Evolutionary conservation across 2,329 filamentous ascomycete genomes (phyloP).

Genomic region (Xylaria polymorpha): DNA sequence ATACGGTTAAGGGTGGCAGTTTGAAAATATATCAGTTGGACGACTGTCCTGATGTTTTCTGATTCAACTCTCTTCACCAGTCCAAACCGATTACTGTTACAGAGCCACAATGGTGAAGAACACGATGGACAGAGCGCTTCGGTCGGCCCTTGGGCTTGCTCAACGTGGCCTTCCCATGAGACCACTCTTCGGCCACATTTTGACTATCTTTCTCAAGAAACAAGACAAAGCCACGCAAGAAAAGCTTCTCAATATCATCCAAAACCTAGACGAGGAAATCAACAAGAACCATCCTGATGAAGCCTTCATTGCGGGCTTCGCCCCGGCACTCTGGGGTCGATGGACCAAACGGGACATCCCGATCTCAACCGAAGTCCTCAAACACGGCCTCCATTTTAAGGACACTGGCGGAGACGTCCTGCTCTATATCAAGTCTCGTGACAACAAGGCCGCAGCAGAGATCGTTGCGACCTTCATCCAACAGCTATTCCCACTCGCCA

Average conservation of each 20-base stretch:
- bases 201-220: slow-evolving; percentile 33
- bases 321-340: slow-evolving; percentile 29
- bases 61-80: not conserved
- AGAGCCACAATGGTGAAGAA: slow-evolving; percentile 16
- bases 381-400: slow-evolving; percentile 30
- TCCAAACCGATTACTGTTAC: not conserved
- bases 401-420: slow-evolving; percentile 34
- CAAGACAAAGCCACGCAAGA: slow-evolving; percentile 14
- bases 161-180: slow-evolving; percentile 36
- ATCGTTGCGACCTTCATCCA: slow-evolving; percentile 24
- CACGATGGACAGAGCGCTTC: slow-evolving; percentile 28
- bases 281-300: slow-evolving; percentile 16
- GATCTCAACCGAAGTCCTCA: slow-evolving; percentile 27
- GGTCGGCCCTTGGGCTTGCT: slow-evolving; percentile 18
- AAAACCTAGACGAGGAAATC: slow-evolving; percentile 29
- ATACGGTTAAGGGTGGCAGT: not conserved
- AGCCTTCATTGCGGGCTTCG: slow-evolving; percentile 33
- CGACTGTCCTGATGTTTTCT: not conserved
- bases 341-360: slow-evolving; percentile 28
- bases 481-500: slow-evolving; percentile 13
- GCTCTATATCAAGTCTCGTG: slow-evolving; percentile 31
- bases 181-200: slow-evolving; percentile 31
- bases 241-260: slow-evolving; percentile 24
- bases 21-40: slow-evolving; percentile 15
- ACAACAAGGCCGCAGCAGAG: slow-evolving; percentile 1